phyloP scores from a whole-genome alignment of 1,284 basidiomycete genomes.

The Schizophyllum amplum region DNA sequence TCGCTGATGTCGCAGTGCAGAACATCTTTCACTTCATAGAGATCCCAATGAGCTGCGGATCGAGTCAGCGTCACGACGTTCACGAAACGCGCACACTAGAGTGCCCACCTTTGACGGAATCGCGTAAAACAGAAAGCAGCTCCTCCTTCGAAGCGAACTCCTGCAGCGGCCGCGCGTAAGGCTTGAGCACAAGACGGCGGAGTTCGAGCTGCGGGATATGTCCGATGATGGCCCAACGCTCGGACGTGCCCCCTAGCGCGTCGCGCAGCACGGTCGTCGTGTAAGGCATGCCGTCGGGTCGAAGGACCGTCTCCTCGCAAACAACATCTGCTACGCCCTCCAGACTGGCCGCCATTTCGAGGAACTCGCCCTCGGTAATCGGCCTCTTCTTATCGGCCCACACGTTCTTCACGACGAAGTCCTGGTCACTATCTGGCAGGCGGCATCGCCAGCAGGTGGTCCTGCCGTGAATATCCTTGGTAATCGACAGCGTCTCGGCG shows the following conservation, averaged over 20 bases:
- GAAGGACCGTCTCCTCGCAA: conserved; percentile 2
- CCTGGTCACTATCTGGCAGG: not conserved
- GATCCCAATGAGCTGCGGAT: conserved; percentile 7
- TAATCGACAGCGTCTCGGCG: not conserved
- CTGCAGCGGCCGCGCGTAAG: not conserved
- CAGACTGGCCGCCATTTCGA: not conserved
- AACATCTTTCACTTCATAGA: not conserved
- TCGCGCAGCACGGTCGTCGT: too few relatives aligned
- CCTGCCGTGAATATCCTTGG: conserved; percentile 5
- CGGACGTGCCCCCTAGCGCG: too few relatives aligned
- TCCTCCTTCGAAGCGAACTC: conserved; percentile 4
- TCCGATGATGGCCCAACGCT: too few relatives aligned
- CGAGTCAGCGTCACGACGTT: not conserved
- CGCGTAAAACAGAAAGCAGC: conserved; percentile 7
- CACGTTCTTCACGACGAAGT: conserved; percentile 10
- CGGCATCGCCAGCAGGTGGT: conserved; percentile 9
- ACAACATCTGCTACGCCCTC: conserved; percentile 6
- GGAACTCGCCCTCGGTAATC: conserved; percentile 4
- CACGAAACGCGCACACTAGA: not conserved
- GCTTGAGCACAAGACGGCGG: conserved; percentile 8
- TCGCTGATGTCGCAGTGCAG: conserved; percentile 9
- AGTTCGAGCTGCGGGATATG: conserved; percentile 3
- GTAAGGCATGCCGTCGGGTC: too few relatives aligned
- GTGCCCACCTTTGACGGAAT: conserved; percentile 5
- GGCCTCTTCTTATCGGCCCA: conserved; percentile 7